Percentiles rank a stretch among this genome's conserved stretches.
Evolutionary conservation across 129 eudicot genomes (phyloP).

Genomic region (Pseudognaphalium luteoalbum): DNA sequence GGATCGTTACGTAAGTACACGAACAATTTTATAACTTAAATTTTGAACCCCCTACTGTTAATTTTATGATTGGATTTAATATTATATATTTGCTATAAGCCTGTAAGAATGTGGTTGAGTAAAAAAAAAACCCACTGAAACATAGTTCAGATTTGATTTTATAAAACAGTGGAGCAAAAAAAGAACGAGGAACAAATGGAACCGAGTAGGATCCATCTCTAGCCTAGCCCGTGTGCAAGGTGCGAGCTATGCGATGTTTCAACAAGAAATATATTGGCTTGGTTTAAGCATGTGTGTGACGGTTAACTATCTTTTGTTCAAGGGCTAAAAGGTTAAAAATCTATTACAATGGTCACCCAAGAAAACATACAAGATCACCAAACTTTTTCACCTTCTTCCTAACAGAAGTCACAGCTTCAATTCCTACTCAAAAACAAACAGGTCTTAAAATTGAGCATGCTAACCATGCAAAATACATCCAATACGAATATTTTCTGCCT

Average conservation of each 20-base stretch:
- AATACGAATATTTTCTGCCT: conserved; percentile 3
- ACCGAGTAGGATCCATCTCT: background rate
- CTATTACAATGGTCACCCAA: background rate
- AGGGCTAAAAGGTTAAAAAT: background rate
- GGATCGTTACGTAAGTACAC: background rate
- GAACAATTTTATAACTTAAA: too few species aligned
- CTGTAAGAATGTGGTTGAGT: too few species aligned
- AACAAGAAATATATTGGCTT: background rate
- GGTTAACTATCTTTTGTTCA: background rate
- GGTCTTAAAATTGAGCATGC: background rate
- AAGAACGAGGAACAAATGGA: background rate
- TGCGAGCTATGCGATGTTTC: background rate
- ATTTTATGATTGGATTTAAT: too few species aligned
- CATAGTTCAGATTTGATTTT: too few species aligned
- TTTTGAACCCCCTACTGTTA: background rate
- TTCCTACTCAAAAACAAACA: background rate
- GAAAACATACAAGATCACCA: background rate
- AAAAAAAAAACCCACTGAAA: too few species aligned
- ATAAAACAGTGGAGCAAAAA: too few species aligned
- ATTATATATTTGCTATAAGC: too few species aligned
- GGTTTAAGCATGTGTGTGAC: background rate
- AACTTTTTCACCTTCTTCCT: background rate
- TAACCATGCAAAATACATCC: conserved; percentile 12
- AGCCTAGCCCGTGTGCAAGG: background rate
- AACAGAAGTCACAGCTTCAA: background rate